These are phyloP conservation scores for Cryptococcus deneoformans DNA, from an alignment of 1,284 basidiomycete species.

Conservation along the genomic window DNA sequence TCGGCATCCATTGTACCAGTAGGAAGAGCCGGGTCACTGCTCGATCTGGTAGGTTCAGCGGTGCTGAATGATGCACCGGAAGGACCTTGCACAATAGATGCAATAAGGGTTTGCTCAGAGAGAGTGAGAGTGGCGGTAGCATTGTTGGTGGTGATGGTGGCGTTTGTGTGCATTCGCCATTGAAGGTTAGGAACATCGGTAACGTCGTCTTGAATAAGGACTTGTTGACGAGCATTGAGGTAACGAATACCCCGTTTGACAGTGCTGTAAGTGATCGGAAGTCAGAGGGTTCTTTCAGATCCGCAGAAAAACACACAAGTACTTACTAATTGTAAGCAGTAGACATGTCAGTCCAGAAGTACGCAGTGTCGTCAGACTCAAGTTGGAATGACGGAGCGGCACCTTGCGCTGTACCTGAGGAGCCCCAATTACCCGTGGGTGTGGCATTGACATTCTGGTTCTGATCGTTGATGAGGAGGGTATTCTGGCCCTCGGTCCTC, in stretches of 20 bases:
- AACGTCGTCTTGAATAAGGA: constrained; percentile 90
- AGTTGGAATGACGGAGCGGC: constrained; percentile 62
- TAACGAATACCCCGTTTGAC: constrained; percentile 81
- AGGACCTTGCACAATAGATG: constrained; percentile 56
- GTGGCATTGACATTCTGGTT: constrained; percentile 77
- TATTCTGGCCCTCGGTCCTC: constrained; percentile 96
- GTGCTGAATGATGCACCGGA: constrained; percentile 43
- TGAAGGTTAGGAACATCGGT: constrained; percentile 56
- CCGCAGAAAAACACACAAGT: not conserved
- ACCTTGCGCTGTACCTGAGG: constrained; percentile 68
- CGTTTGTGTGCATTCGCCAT: constrained; percentile 95
- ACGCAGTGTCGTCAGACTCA: constrained; percentile 71
- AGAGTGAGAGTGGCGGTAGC: constrained; percentile 64
- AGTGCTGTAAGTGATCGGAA: not conserved
- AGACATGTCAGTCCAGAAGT: constrained; percentile 75
- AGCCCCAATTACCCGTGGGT: constrained; percentile 60
- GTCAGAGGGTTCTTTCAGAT: not conserved
- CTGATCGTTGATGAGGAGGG: constrained; percentile 68
- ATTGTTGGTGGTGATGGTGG: constrained; percentile 49
- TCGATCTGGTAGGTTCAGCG: constrained; percentile 52
- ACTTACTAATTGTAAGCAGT: constrained; percentile 64
- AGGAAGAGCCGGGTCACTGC: constrained; percentile 63
- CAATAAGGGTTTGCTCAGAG: constrained; percentile 57
- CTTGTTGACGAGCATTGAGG: constrained; percentile 81
- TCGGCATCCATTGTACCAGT: constrained; percentile 53